Evolutionary conservation across 2,329 filamentous ascomycete species (phyloP), one percentile per base, ranked within the genome.

Genomic region (Epichloe amarillans): DNA sequence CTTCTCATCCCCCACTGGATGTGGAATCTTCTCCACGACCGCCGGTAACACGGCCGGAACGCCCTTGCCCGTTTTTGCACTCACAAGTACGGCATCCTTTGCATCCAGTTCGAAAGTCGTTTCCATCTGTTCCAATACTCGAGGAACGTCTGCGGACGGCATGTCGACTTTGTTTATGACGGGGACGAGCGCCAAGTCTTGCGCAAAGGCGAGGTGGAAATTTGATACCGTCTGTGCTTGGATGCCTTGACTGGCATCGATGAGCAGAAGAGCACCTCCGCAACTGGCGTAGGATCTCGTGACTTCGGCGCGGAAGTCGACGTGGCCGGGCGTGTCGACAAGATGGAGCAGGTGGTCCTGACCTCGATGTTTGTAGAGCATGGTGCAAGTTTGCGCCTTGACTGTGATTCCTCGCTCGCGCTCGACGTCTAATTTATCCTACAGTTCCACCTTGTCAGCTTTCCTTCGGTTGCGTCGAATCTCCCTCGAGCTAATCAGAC

Each of bases 161-260:
- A 98, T 78, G 65, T 98, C 93, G 50, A 98, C 85, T 73, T 98
- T 98, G 73, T 98, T 98, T 61, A 98, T 79, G 23, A 98, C 88
- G 0, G 93, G 93, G 3, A 98, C 81, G 54, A 98, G 77, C 21
- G 82, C 77, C 48, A 98, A 71, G 15, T 88, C 88, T 66, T 97
- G 88, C 1, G 91, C 83, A 68, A 98, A 98, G 7, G 93, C 93
- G 23, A 97, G 80, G 65, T 97, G 96, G 70, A 98, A 98, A 67
- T 98, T 98, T 54, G 93, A 93, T 8, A 98, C 93, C 0, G 93
- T 98, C 72, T 98, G 93, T 5, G 93, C 93, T 70, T 98, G 93
- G 2, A 98, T 83, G 44, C 93, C 93, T 69, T 98, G 93, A 58
- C 87, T 95, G 7, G 91, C 93, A 73, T 98, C 93, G 3, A 98